A percentile compares a stretch with the other conserved stretches of the same genome.
Evolutionary conservation across 441 rosid genomes (phyloP).

Genomic region (Omphalea diandra): DNA sequence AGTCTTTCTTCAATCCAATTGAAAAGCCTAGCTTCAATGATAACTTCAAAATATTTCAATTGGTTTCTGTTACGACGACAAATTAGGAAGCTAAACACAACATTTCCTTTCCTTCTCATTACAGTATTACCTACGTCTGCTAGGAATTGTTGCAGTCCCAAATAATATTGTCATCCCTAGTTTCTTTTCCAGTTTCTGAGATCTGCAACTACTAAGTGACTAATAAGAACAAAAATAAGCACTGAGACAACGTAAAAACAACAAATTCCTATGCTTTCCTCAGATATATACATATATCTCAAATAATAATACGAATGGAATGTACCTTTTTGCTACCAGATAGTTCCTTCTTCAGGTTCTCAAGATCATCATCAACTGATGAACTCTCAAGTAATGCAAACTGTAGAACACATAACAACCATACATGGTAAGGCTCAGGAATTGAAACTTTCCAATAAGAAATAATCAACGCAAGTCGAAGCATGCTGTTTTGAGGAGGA

Average conservation of each 20-base stretch:
- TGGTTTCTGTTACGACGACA: neutral
- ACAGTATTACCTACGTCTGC: neutral
- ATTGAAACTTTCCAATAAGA: neutral
- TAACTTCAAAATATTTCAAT: neutral
- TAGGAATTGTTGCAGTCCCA: neutral
- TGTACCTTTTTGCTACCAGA: slow-evolving; percentile 58
- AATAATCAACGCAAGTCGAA: neutral
- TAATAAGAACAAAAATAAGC: neutral
- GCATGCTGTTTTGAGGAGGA: neutral
- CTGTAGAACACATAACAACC: slow-evolving; percentile 29
- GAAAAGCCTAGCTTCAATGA: neutral
- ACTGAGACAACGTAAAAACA: neutral
- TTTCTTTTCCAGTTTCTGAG: neutral
- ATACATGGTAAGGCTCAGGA: neutral
- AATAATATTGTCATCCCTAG: neutral
- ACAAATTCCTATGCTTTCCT: neutral
- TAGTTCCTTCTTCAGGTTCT: slow-evolving; percentile 57
- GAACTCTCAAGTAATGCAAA: slow-evolving; percentile 74
- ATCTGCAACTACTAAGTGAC: neutral
- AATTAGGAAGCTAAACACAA: neutral
- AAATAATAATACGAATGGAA: neutral
- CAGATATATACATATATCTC: slow-evolving; percentile 7
- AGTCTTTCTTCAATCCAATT: neutral
- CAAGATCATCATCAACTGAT: slow-evolving; percentile 75
- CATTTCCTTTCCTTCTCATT: neutral